Evolutionary conservation across 352 stramenopile genomes (phyloP), one percentile per base, ranked within the genome.

Genomic region (Pythium aristosporum): DNA sequence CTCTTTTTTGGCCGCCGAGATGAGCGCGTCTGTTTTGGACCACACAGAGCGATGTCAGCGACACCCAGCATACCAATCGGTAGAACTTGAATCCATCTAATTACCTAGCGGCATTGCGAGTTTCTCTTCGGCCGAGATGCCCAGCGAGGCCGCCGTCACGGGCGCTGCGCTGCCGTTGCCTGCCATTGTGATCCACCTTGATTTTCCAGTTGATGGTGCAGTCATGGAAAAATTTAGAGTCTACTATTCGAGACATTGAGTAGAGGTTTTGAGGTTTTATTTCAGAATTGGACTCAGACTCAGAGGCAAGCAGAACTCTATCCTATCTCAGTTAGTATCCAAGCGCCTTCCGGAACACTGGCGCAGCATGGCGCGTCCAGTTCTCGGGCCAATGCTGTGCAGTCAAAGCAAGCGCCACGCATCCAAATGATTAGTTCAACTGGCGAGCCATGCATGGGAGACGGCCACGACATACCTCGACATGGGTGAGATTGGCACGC

Each of bases 371-470:
- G 46, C 79, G 77, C 15, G 69, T 76, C 85, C 85, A 94, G 67
- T 91, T 89, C 57, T 91, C 79, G 2, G 82, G 82, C 85, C 82
- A 92, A 46, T 92, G 85, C 85, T 91, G 13, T 34, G 15, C 6
- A 32, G 41, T 30, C 18, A 61, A 18, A 9, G 42, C 21, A 39
- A 20, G 4, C 41, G 15, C 5, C 5, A 59, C 5, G 7, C 21
- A 53, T 28, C 5, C 18, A 11, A 41, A n/a, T 50, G 2, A 30
- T 50, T 3, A n/a, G 12, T 50, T 20, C n/a, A 53, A 13, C 8
- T 39, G 34, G 34, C 2, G 3, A 15, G 34, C 34, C 8, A 13
- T 39, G 8, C 34, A 13, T 39, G 3, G 6, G 3, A 39, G 34
- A 39, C 8, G 11, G 28, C 9, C 39, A 32, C 18, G 13, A 36